phyloP scores from a whole-genome alignment of 129 eudicot species.

The Deinandra increscens region DNA sequence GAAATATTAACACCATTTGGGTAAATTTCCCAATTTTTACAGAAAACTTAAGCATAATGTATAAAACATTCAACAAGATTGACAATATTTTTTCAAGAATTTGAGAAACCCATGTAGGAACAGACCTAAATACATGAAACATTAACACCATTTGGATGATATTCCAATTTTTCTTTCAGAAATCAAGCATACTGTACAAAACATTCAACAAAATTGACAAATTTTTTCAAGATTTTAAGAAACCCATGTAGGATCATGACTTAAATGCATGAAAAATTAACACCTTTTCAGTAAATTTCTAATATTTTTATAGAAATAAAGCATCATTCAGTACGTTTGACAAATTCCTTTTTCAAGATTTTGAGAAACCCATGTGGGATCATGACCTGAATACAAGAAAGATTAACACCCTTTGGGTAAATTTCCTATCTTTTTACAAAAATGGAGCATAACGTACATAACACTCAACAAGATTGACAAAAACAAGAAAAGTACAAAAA shows the following conservation, averaged over 20 bases:
- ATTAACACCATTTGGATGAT: neutral
- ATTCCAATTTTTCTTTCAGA: neutral
- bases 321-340: neutral
- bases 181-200: conserved; percentile 11
- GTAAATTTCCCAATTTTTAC: neutral
- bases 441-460: conserved; percentile 11
- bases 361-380: conserved; percentile 11
- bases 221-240: neutral
- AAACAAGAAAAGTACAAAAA: no score
- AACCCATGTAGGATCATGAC: conserved; percentile 2
- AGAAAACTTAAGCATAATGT: no score
- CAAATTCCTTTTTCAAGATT: neutral
- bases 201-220: neutral
- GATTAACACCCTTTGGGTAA: neutral
- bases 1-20: neutral
- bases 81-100: neutral
- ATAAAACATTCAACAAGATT: neutral
- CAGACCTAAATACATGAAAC: neutral
- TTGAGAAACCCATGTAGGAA: conserved; percentile 10
- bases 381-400: neutral
- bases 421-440: neutral
- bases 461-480: neutral
- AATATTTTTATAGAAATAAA: neutral
- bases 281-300: neutral
- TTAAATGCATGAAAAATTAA: neutral